These are phyloP conservation scores for Fusarium verticillioides DNA, from an alignment of 2,329 filamentous ascomycete genomes.

Conservation along the genomic window DNA sequence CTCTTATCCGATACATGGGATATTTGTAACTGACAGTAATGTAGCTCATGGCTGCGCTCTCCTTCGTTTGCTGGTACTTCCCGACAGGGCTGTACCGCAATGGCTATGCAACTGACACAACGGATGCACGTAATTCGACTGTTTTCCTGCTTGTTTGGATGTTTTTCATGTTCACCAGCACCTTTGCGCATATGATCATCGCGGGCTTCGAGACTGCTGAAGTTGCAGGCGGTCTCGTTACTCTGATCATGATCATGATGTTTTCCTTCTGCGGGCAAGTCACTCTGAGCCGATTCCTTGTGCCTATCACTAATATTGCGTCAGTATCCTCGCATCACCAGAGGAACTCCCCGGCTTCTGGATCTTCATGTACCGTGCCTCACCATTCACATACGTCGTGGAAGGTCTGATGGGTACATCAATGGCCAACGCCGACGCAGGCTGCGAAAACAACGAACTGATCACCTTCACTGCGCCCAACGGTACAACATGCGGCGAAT, in stretches of 20 bases:
- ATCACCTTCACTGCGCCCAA: conserved; percentile 68
- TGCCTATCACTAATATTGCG: neutral
- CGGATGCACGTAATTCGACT: conserved; percentile 62
- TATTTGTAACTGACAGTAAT: neutral
- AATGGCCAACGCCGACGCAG: conserved; percentile 68
- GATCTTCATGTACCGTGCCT: conserved; percentile 80
- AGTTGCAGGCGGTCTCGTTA: conserved; percentile 71
- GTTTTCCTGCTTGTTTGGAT: conserved; percentile 72
- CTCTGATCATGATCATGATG: conserved; percentile 71
- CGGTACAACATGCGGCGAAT: conserved; percentile 65
- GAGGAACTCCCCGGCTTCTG: conserved; percentile 75
- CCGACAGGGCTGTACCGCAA: conserved; percentile 72
- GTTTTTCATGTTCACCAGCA: conserved; percentile 74
- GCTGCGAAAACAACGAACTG: conserved; percentile 73
- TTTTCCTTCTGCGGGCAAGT: conserved; percentile 75
- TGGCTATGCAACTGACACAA: conserved; percentile 61
- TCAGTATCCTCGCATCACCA: conserved; percentile 70
- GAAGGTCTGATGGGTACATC: conserved; percentile 72
- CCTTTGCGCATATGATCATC: conserved; percentile 73
- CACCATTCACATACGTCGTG: conserved; percentile 80
- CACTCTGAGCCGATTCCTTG: neutral
- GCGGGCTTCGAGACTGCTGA: conserved; percentile 72
- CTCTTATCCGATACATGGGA: accelerated
- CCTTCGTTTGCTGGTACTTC: conserved; percentile 76
- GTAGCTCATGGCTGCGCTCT: conserved; percentile 57